A percentile compares a stretch with the other conserved stretches of the same genome.
phyloP scores from a whole-genome alignment of 1,284 basidiomycete species.

The Pseudozyma hubeiensis region DNA sequence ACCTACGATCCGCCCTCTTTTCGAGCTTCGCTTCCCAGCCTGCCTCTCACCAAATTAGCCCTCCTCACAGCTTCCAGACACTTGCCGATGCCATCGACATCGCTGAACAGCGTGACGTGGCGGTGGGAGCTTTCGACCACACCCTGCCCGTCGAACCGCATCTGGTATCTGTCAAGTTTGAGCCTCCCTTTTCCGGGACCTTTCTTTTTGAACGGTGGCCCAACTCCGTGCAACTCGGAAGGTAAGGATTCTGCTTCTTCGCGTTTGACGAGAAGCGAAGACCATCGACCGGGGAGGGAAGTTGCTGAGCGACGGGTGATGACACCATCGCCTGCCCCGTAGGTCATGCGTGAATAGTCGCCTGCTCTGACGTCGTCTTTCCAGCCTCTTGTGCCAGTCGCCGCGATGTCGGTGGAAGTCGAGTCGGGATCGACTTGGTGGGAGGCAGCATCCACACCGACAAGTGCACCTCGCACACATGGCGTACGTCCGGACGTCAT shows the following conservation, averaged over 20 bases:
- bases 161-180: conserved; percentile 25
- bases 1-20: too few species aligned
- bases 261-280: conserved; percentile 26
- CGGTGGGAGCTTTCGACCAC: conserved; percentile 58
- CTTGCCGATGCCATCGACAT: conserved; percentile 48
- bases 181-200: conserved; percentile 18
- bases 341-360: conserved; percentile 53
- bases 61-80: conserved; percentile 38
- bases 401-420: background rate
- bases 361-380: conserved; percentile 40
- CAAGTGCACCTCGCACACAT: conserved; percentile 63
- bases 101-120: conserved; percentile 62
- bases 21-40: background rate
- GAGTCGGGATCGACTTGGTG: background rate
- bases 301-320: conserved; percentile 62
- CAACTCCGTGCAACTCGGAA: conserved; percentile 5
- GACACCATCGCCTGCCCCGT: conserved; percentile 64
- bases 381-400: conserved; percentile 17
- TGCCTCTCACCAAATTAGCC: conserved; percentile 25
- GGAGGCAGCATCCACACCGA: conserved; percentile 29
- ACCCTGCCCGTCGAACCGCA: conserved; percentile 44
- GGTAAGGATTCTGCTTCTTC: conserved; percentile 31
- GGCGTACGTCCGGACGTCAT: conserved; percentile 62
- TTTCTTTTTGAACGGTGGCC: conserved; percentile 20
- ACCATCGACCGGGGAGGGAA: conserved; percentile 55